Conservation (phyloP, 495 filamentous ascomycete genomes). For the Aspergillus cristatus region DNA sequence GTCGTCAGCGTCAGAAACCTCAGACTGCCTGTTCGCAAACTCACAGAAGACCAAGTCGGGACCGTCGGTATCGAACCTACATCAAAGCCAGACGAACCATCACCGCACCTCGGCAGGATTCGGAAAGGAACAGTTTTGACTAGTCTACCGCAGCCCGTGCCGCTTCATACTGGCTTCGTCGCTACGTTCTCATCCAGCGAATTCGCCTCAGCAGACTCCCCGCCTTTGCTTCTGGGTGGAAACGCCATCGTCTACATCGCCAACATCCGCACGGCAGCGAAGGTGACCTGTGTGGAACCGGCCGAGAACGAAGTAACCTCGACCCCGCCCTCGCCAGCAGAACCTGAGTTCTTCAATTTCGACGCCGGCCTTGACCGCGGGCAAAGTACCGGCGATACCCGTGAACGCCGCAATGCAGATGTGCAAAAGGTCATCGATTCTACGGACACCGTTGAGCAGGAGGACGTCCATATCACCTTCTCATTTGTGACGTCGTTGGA, state of each 20-base stretch:
- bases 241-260: slow-evolving; percentile 76
- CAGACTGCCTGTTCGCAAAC: slow-evolving; percentile 67
- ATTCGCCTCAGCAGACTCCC: slow-evolving; percentile 30
- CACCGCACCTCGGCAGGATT: slow-evolving; percentile 37
- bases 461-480: slow-evolving; percentile 58
- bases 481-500: slow-evolving; percentile 67
- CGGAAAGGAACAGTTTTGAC: slow-evolving; percentile 81
- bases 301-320: slow-evolving; percentile 27
- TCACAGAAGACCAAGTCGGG: slow-evolving; percentile 77
- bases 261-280: slow-evolving; percentile 73
- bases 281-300: slow-evolving; percentile 48
- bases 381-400: slow-evolving; percentile 29
- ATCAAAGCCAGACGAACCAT: slow-evolving; percentile 12
- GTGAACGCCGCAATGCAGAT: slow-evolving; percentile 24
- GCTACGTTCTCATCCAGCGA: slow-evolving; percentile 35
- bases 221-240: slow-evolving; percentile 43
- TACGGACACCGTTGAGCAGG: slow-evolving; percentile 15
- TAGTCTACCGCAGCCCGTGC: slow-evolving; percentile 34
- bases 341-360: slow-evolving; percentile 57
- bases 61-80: slow-evolving; percentile 72
- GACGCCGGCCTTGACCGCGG: slow-evolving; percentile 14
- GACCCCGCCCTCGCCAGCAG: slow-evolving; percentile 20
- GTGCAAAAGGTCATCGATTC: slow-evolving; percentile 12
- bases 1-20: slow-evolving; percentile 84
- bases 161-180: slow-evolving; percentile 38